These are phyloP conservation scores for Leishmania gerbilli DNA, from an alignment of 208 protist genomes.

Conservation along the genomic window DNA sequence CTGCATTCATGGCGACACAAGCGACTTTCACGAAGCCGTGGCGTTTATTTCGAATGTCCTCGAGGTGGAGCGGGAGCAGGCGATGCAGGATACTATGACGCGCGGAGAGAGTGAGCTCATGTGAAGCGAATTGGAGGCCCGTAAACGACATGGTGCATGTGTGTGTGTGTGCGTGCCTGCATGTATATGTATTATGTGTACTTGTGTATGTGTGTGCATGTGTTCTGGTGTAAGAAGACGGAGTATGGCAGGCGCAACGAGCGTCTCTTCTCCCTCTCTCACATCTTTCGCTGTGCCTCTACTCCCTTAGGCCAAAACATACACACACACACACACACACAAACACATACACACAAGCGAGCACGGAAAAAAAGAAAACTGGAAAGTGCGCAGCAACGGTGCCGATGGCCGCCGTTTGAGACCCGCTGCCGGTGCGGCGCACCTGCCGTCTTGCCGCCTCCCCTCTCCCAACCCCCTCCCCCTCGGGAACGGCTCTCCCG, in stretches of 20 bases:
- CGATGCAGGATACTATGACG: slow-evolving; percentile 83
- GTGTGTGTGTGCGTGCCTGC: background rate
- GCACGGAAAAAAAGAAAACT: background rate
- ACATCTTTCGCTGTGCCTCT: background rate
- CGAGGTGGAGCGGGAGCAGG: slow-evolving; percentile 76
- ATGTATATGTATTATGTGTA: background rate
- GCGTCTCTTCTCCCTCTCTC: background rate
- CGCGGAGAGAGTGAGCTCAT: slow-evolving; percentile 86
- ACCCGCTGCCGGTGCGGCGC: background rate
- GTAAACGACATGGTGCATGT: background rate
- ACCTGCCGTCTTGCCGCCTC: background rate
- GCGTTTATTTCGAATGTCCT: slow-evolving; percentile 75
- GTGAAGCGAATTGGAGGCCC: slow-evolving; percentile 23
- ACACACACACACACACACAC: no score
- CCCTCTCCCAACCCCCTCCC: background rate
- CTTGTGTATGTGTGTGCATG: background rate
- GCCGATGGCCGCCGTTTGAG: background rate
- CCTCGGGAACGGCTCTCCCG: background rate
- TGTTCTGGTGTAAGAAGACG: background rate
- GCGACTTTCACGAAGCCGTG: slow-evolving; percentile 88
- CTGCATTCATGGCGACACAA: slow-evolving; percentile 83
- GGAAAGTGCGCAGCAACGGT: background rate
- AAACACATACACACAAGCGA: background rate
- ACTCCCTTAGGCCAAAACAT: background rate
- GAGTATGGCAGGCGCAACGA: background rate